Base-by-base conservation (phyloP, 1,284 basidiomycete genomes). In the Ceratobasidium sp. region DNA sequence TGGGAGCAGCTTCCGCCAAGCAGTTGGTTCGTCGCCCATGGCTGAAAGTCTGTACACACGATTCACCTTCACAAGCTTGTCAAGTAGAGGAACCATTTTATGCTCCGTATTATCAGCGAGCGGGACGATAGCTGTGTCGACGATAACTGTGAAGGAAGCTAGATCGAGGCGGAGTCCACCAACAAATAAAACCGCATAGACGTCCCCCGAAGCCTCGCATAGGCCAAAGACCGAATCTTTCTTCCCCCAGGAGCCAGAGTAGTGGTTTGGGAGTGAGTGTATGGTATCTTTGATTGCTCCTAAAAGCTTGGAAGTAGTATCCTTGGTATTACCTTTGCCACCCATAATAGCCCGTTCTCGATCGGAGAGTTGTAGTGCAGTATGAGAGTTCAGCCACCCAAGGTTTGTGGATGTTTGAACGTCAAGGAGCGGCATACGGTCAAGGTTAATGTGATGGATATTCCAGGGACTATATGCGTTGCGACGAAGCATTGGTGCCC, bases 361-460 rank as follows among this genome's bases (percentile, higher is more conserved):
- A n/a, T 63, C 71, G 13, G 71, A 75, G 18, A 40, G 12, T 20
- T 63, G 60, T 10, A 64, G 56, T n/a, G 70, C 39, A 1, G 70
- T 46, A 44, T 60, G 56, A 5, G 33, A 15, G 15, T 3, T 20
- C 3, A 63, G 58, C 71, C 71, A 73, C 4, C 13, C 5, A 63
- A 18, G 3, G 73, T 44, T 2, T 80, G 78, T 2, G 67, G 51
- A 18, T 64, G 58, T 10, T 79, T 80, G 20, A 78, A 12, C n/a
- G 61, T 81, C 42, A 13, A 85, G 67, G 26, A 76, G 39, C 0
- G 84, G 84, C 18, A 83, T 77, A 2, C 79, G 66, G 12, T 79
- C 76, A 1, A 85, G 78, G 64, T 83, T 80, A 33, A 85, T 33
- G 44, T 82, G 82, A 72, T 85, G 84, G 12, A 85, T 79, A 61